Base-by-base conservation (phyloP, 495 filamentous ascomycete genomes). In the Astrothelium macrocarpum region DNA sequence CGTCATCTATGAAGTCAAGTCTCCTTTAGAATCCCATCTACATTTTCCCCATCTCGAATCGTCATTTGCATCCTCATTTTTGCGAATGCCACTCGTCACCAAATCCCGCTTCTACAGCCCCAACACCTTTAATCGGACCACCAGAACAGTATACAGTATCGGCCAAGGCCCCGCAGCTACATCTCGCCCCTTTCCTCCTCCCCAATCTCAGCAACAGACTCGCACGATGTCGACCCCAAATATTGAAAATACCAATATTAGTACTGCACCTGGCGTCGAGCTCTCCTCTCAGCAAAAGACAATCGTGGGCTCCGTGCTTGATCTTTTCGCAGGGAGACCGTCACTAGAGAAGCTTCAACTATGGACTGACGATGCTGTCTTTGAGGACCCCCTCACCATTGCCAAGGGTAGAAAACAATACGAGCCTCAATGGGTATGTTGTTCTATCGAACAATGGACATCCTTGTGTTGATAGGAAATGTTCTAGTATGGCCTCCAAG, bases 291-390 rank as follows among this genome's bases (percentile, higher is more conserved):
- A 77, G 16, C 80, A 85, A 64, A 76, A 77, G 49, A 72, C 82
- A 7, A 46, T 85, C 61, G 79, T 84, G 25, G 80, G 82, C 43
- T 79, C 76, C 68, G 76, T 86, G 25, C 73, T 86, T 31, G 83
- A 85, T 79, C 75, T 86, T 59, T 86, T 85, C 70, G 79, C 80
- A 49, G 82, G 82, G 61, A 71, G 76, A 10, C 81, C 83, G 0
- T 78, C 81, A 1, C 74, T 84, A 2, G 76, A 78, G 43, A 84
- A 84, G 70, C 77, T 86, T 36, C 65, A 71, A 29, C 77, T 85
- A 23, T 85, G 83, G 84, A 64, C 36, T 59, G 78, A 80, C 63
- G 69, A 78, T 45, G 81, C 69, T n/a, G 71, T 70, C 23, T 84
- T 84, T 70, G 66, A 75, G 31, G 81, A 83, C 64, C 78, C 77